Conservation (phyloP, 495 filamentous ascomycete species). For the Penicillium robsamsonii region DNA sequence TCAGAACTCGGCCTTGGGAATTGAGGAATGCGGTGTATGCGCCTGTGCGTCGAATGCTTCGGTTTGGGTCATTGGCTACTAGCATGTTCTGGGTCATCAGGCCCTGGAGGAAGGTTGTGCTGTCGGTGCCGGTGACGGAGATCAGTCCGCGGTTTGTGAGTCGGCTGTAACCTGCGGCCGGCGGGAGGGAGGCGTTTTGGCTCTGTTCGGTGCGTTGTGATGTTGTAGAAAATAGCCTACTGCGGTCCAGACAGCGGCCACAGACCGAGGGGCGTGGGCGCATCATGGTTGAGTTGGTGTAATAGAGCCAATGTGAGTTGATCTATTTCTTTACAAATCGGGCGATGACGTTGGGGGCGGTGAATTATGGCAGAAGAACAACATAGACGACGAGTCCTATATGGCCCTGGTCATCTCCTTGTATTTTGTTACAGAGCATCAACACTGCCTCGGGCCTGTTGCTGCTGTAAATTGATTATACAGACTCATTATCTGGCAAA, state of each 20-base stretch:
- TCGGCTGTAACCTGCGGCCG: slow-evolving; percentile 42
- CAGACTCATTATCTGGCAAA: too few relatives aligned
- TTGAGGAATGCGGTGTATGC: slow-evolving; percentile 83
- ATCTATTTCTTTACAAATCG: slow-evolving; percentile 18
- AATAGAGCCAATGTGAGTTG: slow-evolving; percentile 16
- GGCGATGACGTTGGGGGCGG: slow-evolving; percentile 37
- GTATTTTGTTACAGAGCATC: too few relatives aligned
- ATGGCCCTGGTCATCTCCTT: too few relatives aligned
- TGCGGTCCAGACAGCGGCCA: slow-evolving; percentile 25
- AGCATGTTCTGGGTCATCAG: slow-evolving; percentile 75
- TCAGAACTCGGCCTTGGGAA: slow-evolving; percentile 75
- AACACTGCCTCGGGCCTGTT: too few relatives aligned
- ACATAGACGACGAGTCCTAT: too few relatives aligned
- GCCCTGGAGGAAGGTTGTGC: slow-evolving; percentile 82
- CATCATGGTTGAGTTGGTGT: slow-evolving; percentile 30
- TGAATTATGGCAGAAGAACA: slow-evolving; percentile 27
- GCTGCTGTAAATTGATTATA: too few relatives aligned
- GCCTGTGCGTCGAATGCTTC: slow-evolving; percentile 37
- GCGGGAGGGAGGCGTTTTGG: slow-evolving; percentile 31
- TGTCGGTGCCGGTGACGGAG: slow-evolving; percentile 72
- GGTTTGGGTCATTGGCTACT: slow-evolving; percentile 39
- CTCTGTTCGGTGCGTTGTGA: slow-evolving; percentile 15
- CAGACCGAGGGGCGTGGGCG: slow-evolving; percentile 33
- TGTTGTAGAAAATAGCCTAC: slow-evolving; percentile 37
- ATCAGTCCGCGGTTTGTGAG: slow-evolving; percentile 75